Conservation (phyloP, 768 basidiomycete species). For the Auricularia cornea region DNA sequence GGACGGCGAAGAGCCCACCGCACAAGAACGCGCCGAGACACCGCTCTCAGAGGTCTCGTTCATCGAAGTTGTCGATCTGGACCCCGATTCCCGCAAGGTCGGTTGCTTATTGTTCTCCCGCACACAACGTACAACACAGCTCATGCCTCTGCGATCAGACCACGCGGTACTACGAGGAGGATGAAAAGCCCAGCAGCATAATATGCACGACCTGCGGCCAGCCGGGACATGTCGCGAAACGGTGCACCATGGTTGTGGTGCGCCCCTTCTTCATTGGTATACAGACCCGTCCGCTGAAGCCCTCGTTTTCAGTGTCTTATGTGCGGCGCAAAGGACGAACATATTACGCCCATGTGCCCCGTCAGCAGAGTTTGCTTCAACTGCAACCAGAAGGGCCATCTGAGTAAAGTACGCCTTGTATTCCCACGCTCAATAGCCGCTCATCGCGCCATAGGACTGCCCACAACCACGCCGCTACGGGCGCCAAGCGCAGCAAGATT, state of each 20-base stretch:
- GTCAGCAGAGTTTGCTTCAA: conserved; percentile 72
- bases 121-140: too few relatives aligned
- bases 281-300: too few relatives aligned
- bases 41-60: conserved; percentile 15
- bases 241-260: conserved; percentile 70
- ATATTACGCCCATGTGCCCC: conserved; percentile 67
- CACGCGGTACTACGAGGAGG: conserved; percentile 54
- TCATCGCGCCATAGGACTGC: conserved; percentile 41
- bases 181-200: conserved; percentile 38
- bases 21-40: conserved; percentile 17
- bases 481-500: conserved; percentile 35
- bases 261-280: conserved; percentile 22
- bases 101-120: conserved; percentile 6
- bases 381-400: conserved; percentile 80
- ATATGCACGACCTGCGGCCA: conserved; percentile 77
- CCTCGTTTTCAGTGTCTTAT: conserved; percentile 52
- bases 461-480: conserved; percentile 44
- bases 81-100: conserved; percentile 46
- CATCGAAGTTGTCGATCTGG: conserved; percentile 74
- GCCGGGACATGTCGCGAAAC: conserved; percentile 55
- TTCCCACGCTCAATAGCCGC: too few relatives aligned
- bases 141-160: not conserved
- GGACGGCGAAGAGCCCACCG: conserved; percentile 27
- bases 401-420: conserved; percentile 56
- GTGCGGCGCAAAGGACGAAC: conserved; percentile 74